A percentile compares a stretch with the other conserved stretches of the same genome.
phyloP scores from a whole-genome alignment of 2,329 filamentous ascomycete genomes.

The Macroventuria anomochaeta region DNA sequence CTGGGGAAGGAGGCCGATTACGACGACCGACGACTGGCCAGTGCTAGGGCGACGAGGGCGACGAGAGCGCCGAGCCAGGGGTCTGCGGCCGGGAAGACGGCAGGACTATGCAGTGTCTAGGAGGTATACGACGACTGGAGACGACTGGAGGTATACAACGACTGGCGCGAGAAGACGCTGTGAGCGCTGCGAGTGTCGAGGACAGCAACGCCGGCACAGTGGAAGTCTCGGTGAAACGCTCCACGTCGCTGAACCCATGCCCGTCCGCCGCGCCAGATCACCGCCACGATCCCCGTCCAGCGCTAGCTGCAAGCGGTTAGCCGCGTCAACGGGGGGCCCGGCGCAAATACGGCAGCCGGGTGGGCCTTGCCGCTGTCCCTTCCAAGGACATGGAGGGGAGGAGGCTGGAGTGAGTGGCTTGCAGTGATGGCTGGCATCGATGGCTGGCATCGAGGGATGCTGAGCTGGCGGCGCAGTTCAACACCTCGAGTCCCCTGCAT shows the following conservation, averaged over 20 bases:
- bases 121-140: no score
- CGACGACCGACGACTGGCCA: no score
- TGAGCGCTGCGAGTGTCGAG: background rate
- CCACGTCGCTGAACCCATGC: background rate
- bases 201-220: background rate
- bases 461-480: conserved; percentile 27
- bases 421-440: conserved; percentile 19
- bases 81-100: background rate
- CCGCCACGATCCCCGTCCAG: background rate
- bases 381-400: background rate
- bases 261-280: conserved; percentile 4
- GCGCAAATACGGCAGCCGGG: background rate
- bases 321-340: background rate
- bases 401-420: conserved; percentile 15
- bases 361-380: conserved; percentile 3
- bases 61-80: conserved; percentile 4
- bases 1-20: conserved; percentile 25
- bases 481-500: conserved; percentile 22
- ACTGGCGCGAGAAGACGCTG: no score
- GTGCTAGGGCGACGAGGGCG: conserved; percentile 1
- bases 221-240: conserved; percentile 8
- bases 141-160: no score
- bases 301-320: background rate
- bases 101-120: background rate
- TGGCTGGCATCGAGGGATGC: conserved; percentile 8